Base-by-base conservation (phyloP, 352 stramenopile genomes). In the Globisporangium alternatum region DNA sequence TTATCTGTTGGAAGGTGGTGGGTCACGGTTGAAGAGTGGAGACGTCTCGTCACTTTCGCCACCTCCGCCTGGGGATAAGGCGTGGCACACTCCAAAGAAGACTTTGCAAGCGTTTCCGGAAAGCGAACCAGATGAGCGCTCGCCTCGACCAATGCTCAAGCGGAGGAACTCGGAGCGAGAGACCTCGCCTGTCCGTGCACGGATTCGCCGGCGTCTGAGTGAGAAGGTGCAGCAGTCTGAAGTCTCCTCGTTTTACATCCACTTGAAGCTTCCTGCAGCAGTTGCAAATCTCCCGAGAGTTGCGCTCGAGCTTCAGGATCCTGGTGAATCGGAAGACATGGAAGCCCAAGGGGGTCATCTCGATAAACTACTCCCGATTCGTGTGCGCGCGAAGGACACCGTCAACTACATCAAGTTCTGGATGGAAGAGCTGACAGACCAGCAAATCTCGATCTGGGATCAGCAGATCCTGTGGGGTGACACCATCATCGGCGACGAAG, bases 391-490 rank as follows among this genome's bases (percentile, higher is more conserved):
- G 13, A 72, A 80, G 19, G 71, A 91, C 54, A 91, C 82, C 2
- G 71, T 93, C 39, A 93, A 91, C 70, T 90, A 88, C 58, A 89
- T 93, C 51, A 93, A 93, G 56, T 78, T 89, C 56, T 91, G 79
- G 77, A 88, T 93, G 75, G 84, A 93, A 69, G 84, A 90, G 51
- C 63, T 93, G 4, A 88, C 82, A 15, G 84, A 90, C 37, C 81
- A 93, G 60, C 83, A 91, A 37, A 67, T 93, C 30, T 91, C 84
- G 7, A 82, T 90, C 47, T 93, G 81, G 81, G 84, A 93, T 43
- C 84, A 93, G 59, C 84, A 93, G 48, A 75, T 93, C 19, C 86
- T 81, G 30, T 93, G 84, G 84, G 74, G 80, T 44, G 84, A 90
- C 61, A 93, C 84, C 9, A 56, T 90, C 5, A 88, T 93, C 30